Evolutionary conservation across 345 rosid species (phyloP).

Genomic region (Lepidium aucheri): DNA sequence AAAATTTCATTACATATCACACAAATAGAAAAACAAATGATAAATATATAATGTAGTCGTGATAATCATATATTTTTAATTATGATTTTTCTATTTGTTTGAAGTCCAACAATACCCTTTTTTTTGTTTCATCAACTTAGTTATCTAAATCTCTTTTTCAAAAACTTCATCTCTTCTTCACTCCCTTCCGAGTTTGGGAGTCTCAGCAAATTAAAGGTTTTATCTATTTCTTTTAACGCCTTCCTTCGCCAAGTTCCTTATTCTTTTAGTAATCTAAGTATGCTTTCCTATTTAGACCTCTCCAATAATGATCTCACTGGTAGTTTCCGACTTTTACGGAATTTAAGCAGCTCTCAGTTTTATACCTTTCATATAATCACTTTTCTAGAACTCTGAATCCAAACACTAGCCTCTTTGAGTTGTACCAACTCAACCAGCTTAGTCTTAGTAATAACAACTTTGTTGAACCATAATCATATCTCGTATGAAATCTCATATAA

Average conservation of each 20-base stretch:
- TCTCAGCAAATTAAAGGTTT: neutral
- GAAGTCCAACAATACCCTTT: too few species aligned
- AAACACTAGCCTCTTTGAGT: neutral
- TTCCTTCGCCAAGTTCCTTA: conserved; percentile 5
- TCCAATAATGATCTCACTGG: conserved; percentile 9
- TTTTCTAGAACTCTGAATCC: conserved; percentile 2
- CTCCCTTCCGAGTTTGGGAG: neutral
- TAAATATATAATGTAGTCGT: too few species aligned
- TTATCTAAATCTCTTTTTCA: conserved; percentile 3
- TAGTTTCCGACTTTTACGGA: neutral
- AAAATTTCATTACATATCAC: too few species aligned
- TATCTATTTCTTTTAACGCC: neutral
- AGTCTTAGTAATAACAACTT: too few species aligned
- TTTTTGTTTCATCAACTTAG: neutral
- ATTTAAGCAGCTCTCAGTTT: neutral
- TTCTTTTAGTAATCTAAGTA: neutral
- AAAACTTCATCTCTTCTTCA: conserved; percentile 1
- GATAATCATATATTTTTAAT: too few species aligned
- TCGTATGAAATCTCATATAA: too few species aligned
- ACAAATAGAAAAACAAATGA: too few species aligned
- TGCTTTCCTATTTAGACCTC: neutral
- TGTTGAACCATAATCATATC: too few species aligned
- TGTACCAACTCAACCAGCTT: too few species aligned
- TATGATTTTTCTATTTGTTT: too few species aligned
- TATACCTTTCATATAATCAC: neutral